phyloP scores from a whole-genome alignment of 495 filamentous ascomycete genomes.

The Xylaria grammica region DNA sequence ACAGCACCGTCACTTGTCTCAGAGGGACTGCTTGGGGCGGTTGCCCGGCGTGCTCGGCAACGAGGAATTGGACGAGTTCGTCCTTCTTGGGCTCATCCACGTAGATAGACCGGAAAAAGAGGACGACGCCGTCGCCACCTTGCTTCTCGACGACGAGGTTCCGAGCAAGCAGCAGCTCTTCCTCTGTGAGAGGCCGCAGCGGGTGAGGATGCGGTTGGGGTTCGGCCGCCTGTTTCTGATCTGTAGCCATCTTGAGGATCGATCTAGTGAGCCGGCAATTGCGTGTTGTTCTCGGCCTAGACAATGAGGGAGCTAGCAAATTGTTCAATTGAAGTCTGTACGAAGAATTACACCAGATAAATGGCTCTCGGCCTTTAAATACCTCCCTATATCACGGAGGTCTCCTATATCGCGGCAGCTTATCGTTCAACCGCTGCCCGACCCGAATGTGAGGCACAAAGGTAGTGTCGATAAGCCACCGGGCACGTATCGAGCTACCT shows the following conservation, averaged over 20 bases:
- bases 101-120: conserved; percentile 69
- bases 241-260: conserved; percentile 28
- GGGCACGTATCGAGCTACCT: background rate
- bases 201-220: conserved; percentile 53
- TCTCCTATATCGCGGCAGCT: conserved; percentile 7
- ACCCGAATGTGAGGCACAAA: conserved; percentile 1
- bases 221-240: conserved; percentile 10
- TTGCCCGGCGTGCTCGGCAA: conserved; percentile 49
- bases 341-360: background rate
- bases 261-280: conserved; percentile 1
- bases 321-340: conserved; percentile 1
- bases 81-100: conserved; percentile 67
- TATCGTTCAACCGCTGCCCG: conserved; percentile 10
- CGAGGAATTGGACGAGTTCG: conserved; percentile 52
- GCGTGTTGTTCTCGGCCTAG: background rate
- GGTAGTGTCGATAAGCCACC: conserved; percentile 5
- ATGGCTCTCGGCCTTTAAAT: conserved; percentile 7
- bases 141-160: conserved; percentile 34
- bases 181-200: conserved; percentile 61
- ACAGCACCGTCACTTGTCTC: conserved; percentile 66
- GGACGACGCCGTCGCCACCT: conserved; percentile 30
- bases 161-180: conserved; percentile 58
- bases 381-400: conserved; percentile 4
- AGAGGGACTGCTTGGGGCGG: conserved; percentile 54
- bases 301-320: background rate